These are phyloP conservation scores for Podospora didyma DNA, from an alignment of 495 filamentous ascomycete species.

Conservation along the genomic window DNA sequence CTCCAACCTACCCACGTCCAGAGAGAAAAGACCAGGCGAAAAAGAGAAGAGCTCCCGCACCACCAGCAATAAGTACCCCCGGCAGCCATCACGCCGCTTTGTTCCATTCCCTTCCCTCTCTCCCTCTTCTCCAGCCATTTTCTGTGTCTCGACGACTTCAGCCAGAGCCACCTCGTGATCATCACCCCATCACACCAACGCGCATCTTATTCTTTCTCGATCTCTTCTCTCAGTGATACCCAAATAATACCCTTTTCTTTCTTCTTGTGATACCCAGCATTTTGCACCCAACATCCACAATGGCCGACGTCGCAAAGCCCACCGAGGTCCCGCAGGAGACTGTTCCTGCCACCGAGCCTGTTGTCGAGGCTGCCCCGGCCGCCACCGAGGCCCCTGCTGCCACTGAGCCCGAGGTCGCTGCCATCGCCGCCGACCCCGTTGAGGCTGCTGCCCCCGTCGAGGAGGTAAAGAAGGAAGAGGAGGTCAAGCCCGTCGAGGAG, in stretches of 20 bases:
- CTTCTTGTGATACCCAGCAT: slow-evolving; percentile 38
- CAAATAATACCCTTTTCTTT: slow-evolving; percentile 38
- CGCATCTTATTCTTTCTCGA: slow-evolving; percentile 31
- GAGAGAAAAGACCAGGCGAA: neutral
- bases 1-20: slow-evolving; percentile 1
- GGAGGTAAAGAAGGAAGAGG: slow-evolving; percentile 45
- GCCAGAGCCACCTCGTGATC: slow-evolving; percentile 25
- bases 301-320: slow-evolving; percentile 48
- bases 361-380: slow-evolving; percentile 39
- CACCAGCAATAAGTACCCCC: slow-evolving; percentile 19
- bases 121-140: slow-evolving; percentile 22
- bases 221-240: slow-evolving; percentile 46
- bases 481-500: slow-evolving; percentile 64
- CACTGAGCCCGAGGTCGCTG: slow-evolving; percentile 29
- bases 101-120: slow-evolving; percentile 30
- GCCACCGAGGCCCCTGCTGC: slow-evolving; percentile 30
- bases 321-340: slow-evolving; percentile 40
- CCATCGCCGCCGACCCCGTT: slow-evolving; percentile 40
- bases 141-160: slow-evolving; percentile 24
- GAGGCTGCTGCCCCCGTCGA: slow-evolving; percentile 48
- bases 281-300: slow-evolving; percentile 26
- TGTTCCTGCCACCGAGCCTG: slow-evolving; percentile 43
- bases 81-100: slow-evolving; percentile 9
- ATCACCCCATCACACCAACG: slow-evolving; percentile 19
- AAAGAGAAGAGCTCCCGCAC: neutral